Evolutionary conservation across 164 flowering plant species (phyloP), one percentile per base, ranked within the genome.

Genomic region (Buxus sempervirens): DNA sequence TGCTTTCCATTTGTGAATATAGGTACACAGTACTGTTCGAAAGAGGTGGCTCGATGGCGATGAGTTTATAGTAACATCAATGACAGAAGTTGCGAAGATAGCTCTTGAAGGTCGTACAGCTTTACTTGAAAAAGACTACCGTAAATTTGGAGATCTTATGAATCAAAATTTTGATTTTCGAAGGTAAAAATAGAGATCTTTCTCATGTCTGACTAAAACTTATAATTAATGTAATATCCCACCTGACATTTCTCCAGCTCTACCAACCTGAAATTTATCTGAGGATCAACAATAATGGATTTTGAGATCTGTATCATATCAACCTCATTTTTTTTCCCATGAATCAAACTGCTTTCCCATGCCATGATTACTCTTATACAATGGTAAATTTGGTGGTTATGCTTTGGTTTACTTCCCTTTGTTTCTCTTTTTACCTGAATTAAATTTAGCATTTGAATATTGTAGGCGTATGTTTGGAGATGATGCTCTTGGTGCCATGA

Each of bases 11-110:
- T 23, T 66, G 60, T 55, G 19, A 12, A 36, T 80, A 66, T 80
- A 95, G 99, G 96, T 92, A 20, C 99, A 96, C 67, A 90, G 95
- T 66, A 83, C 90, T 48, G 97, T 96, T 64, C 85, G 90, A 57
- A 84, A 96, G 76, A 86, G 97, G 70, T 96, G 99, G 99, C 88
- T 95, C 42, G 72, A 80, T 70, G 98, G 98, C 15, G 97, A 96
- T 54, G 68, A 87, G 80, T 84, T 96, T 36, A 88, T 93, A 21
- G 79, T 83, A 77, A 83, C 96, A 61, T 77, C 91, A 22, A 87
- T 96, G 83, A 58, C 58, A 63, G 88, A 93, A 78, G 93, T 93
- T 75, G 97, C 94, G 60, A 74, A 84, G 51, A 23, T 96, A 60
- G 86, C 97, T 54, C 58, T 75, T 58, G 89, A 90, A 76, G 97